A percentile compares a stretch with the other conserved stretches of the same genome.
Evolutionary conservation across 495 filamentous ascomycete species (phyloP).

Genomic region (Aeminium ludgeri): DNA sequence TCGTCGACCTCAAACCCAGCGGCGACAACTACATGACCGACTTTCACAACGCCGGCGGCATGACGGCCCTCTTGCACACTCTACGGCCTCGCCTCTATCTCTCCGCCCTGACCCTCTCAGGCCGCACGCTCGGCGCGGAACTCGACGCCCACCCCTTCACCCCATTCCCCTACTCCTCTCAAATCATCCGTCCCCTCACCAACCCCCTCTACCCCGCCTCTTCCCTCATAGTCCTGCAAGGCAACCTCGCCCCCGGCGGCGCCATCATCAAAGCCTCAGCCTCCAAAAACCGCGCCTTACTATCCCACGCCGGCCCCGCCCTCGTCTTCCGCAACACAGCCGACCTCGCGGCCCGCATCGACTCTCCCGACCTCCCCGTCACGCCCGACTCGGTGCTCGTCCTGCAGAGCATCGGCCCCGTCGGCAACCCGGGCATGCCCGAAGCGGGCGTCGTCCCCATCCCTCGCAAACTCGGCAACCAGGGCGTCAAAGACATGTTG

Average conservation of each 20-base stretch:
- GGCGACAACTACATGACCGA: constrained; percentile 57
- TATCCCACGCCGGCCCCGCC: constrained; percentile 21
- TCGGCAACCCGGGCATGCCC: constrained; percentile 53
- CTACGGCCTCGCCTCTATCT: constrained; percentile 42
- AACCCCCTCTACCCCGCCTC: constrained; percentile 39
- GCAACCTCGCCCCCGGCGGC: constrained; percentile 40
- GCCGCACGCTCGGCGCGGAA: constrained; percentile 39
- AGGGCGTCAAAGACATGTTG: constrained; percentile 50
- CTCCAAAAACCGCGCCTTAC: constrained; percentile 24
- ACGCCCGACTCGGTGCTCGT: constrained; percentile 38
- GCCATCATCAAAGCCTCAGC: constrained; percentile 49
- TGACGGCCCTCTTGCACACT: constrained; percentile 38
- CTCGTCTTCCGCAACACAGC: constrained; percentile 42
- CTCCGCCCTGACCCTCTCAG: constrained; percentile 39
- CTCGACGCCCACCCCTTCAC: constrained; percentile 33
- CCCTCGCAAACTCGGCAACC: constrained; percentile 40
- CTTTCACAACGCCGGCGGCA: constrained; percentile 52
- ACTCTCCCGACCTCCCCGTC: constrained; percentile 37
- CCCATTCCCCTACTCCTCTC: constrained; percentile 22
- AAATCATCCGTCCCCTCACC: constrained; percentile 36
- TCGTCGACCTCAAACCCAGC: constrained; percentile 52
- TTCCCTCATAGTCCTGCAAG: constrained; percentile 35
- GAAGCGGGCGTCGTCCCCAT: constrained; percentile 51
- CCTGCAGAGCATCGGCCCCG: constrained; percentile 43
- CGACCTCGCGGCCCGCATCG: constrained; percentile 42